Evolutionary conservation across 257 asterid genomes (phyloP).

Genomic region (Capsicum baccatum): DNA sequence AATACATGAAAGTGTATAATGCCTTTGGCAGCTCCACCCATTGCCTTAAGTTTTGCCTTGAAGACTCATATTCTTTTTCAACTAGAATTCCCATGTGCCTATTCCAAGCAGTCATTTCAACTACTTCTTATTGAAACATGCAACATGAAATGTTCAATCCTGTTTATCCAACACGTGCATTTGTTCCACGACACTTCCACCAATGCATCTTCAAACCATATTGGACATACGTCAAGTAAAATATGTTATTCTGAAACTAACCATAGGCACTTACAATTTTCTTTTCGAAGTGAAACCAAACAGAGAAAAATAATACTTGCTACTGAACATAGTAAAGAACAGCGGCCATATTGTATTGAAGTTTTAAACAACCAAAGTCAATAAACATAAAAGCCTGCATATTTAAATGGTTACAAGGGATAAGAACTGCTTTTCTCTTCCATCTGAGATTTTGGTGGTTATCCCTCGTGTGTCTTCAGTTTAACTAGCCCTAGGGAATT

Average conservation of each 20-base stretch:
- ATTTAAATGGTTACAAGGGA: neutral
- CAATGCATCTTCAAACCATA: neutral
- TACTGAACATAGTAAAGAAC: slow-evolving; percentile 1
- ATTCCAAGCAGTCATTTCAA: neutral
- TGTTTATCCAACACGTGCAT: neutral
- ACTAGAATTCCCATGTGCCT: slow-evolving; percentile 5
- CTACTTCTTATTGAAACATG: slow-evolving; percentile 12
- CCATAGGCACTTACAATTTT: neutral
- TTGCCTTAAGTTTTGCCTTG: neutral
- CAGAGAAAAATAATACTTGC: neutral
- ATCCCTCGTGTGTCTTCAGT: neutral
- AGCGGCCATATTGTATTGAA: neutral
- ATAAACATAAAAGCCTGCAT: neutral
- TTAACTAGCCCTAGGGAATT: neutral
- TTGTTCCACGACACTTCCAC: neutral
- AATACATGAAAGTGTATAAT: neutral
- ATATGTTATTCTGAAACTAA: neutral
- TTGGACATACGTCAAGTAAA: neutral
- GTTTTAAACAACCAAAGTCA: neutral
- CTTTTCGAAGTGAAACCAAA: slow-evolving; percentile 8
- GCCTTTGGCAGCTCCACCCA: neutral
- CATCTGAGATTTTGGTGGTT: neutral
- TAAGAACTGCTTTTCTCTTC: neutral
- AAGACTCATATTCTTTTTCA: neutral
- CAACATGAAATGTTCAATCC: neutral